Evolutionary conservation across 2,329 filamentous ascomycete genomes (phyloP).

Genomic region (Penicillium sp.): DNA sequence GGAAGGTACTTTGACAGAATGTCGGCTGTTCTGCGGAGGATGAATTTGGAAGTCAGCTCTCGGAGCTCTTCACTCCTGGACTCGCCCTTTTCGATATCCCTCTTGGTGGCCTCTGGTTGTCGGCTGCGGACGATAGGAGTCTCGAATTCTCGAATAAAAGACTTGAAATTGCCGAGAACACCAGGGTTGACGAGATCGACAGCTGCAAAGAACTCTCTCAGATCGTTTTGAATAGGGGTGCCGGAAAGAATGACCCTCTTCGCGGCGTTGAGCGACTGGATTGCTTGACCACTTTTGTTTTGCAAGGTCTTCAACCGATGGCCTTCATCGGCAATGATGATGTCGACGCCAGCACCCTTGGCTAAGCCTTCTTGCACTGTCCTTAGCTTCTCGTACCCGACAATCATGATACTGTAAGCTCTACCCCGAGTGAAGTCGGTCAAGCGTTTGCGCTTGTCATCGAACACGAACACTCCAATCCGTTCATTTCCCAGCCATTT

Average conservation of each 20-base stretch:
- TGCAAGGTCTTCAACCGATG: conserved; percentile 68
- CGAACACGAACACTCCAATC: conserved; percentile 68
- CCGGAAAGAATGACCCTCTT: conserved; percentile 65
- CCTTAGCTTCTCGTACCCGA: conserved; percentile 71
- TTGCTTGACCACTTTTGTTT: conserved; percentile 67
- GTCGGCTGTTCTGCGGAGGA: conserved; percentile 66
- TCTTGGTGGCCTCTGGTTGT: conserved; percentile 62
- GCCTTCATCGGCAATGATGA: conserved; percentile 70
- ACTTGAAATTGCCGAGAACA: conserved; percentile 61
- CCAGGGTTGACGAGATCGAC: conserved; percentile 71
- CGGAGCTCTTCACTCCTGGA: conserved; percentile 63
- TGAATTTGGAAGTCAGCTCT: conserved; percentile 63
- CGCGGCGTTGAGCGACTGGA: conserved; percentile 63
- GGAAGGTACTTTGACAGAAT: conserved; percentile 67
- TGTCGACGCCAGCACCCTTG: conserved; percentile 65
- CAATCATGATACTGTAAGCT: conserved; percentile 70
- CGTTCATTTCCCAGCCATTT: conserved; percentile 74
- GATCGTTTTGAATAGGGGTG: conserved; percentile 68
- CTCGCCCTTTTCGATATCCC: conserved; percentile 65
- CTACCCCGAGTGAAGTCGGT: conserved; percentile 70
- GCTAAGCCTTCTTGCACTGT: conserved; percentile 66
- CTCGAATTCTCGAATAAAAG: conserved; percentile 67
- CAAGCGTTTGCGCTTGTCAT: conserved; percentile 60
- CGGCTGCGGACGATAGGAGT: conserved; percentile 63
- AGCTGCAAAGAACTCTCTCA: conserved; percentile 67